Base-by-base conservation (phyloP, 148 eudicot species). In the Cornus controversa region DNA sequence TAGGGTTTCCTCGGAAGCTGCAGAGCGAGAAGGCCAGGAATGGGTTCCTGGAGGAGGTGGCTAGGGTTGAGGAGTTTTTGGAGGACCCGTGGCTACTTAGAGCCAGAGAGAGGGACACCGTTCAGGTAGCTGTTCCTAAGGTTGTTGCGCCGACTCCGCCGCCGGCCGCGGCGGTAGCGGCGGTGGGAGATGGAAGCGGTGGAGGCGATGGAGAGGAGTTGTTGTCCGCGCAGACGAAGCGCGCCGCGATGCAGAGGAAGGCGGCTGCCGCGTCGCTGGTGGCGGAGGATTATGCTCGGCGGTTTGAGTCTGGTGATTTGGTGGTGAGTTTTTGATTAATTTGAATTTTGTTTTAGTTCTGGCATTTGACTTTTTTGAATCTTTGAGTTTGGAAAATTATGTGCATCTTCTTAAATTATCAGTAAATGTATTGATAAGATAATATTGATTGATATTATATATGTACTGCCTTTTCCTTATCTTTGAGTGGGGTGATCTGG, bases 211-310 rank as follows among this genome's bases (percentile, higher is more conserved):
- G 77, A 1, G 89, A 83, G 84, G 89, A 83, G 57, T 18, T 84
- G 87, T 26, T 82, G 83, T 87, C 96, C 14, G 96, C 94, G 45
- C 96, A 91, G 91, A 87, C 86, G 8, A 95, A 91, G 87, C 88
- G 99, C 0, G 89, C 82, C 4, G 94, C 89, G 3, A 54, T 93
- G 87, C 98, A 90, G 90, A 91, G 83, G 85, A 86, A 83, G 78
- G 99, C 97, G 9, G 97, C 94, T 22, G 92, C 86, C 8, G 93
- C 91, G 11, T 90, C 97, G 4, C 0, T 91, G 83, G 93, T 82
- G 14, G 94, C 94, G 0, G 98, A 96, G 93, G 94, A 96, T 82
- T 90, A 86, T 24, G 99, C 91, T 0, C 76, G 89, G 29, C 69
- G 87, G 81, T 88, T 93, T 66, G 98, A 91, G 85, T 80, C 89